Conservation (phyloP, 345 rosid species). For the Populus euphratica region DNA sequence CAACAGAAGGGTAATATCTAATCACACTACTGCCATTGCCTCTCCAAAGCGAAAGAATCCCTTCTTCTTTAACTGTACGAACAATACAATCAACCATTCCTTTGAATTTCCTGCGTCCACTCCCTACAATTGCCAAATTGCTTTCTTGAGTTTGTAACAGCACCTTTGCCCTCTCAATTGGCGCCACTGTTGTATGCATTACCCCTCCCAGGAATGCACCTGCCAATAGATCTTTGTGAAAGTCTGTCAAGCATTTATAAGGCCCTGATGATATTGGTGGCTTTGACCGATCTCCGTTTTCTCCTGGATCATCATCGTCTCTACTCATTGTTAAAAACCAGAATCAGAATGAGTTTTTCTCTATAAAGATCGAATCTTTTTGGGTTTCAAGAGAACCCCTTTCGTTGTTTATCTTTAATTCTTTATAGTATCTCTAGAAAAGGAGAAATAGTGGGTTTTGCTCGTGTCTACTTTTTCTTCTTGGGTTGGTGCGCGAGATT, state of each 20-base stretch:
- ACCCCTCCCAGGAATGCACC: slow-evolving; percentile 94
- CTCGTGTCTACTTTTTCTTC: neutral
- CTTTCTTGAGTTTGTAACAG: slow-evolving; percentile 93
- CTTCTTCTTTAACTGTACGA: slow-evolving; percentile 84
- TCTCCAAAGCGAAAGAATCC: slow-evolving; percentile 83
- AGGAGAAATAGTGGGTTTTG: neutral
- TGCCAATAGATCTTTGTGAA: slow-evolving; percentile 81
- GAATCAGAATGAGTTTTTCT: neutral
- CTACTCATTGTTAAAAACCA: slow-evolving; percentile 25
- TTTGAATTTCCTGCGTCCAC: slow-evolving; percentile 64
- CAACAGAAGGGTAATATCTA: slow-evolving; percentile 92
- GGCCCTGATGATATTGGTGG: slow-evolving; percentile 16
- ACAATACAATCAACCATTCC: slow-evolving; percentile 88
- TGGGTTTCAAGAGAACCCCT: neutral
- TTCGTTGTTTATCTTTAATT: neutral
- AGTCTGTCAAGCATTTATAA: slow-evolving; percentile 41
- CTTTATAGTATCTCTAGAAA: neutral
- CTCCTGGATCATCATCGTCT: slow-evolving; percentile 44
- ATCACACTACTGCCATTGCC: slow-evolving; percentile 95
- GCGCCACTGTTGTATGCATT: slow-evolving; percentile 96
- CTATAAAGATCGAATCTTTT: neutral
- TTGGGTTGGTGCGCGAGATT: neutral
- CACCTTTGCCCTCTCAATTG: slow-evolving; percentile 87
- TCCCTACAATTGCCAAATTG: slow-evolving; percentile 70
- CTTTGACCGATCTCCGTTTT: slow-evolving; percentile 10